Evolutionary conservation across 1,284 basidiomycete genomes (phyloP), one percentile per base, ranked within the genome.

Genomic region (Ceratobasidium theobromae): DNA sequence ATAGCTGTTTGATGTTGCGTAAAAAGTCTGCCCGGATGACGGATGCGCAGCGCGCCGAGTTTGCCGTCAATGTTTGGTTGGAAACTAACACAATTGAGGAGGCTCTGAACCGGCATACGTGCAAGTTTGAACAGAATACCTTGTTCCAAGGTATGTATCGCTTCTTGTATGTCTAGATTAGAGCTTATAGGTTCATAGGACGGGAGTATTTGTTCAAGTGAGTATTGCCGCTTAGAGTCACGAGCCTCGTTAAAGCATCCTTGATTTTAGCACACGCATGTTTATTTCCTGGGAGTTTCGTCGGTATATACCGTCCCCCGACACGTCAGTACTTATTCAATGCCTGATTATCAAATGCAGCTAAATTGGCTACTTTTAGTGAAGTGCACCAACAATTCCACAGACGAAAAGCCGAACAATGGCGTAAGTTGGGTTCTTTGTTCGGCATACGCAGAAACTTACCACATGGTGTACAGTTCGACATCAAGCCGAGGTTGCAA

Each of bases 121-220:
- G 88, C 73, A 78, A 77, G 11, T 79, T 87, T 48, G 88, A 90
- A 74, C 78, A 82, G 66, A 79, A 84, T 2, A 88, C 83, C 70
- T 77, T 90, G 45, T 90, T 82, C 72, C 82, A 86, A 66, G 87
- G 62, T 53, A 40, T 27, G 33, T 28, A 18, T 16, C n/a, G 25
- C 28, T 12, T 35, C 23, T 25, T 14, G 11, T 14, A 1, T 25
- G n/a, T 3, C 21, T n/a, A 27, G 18, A 25, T 18, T 32, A 1
- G 18, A 14, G 38, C 30, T 35, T 32, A 57, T 11, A 14, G 11
- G 49, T 25, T 18, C 30, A n/a, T 27, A 51, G 65, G 85, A 45
- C 79, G 87, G 55, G 89, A 90, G 71, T 86, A 84, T 72, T 77
- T 89, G 40, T 89, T 89, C 79, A 89, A 88, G 88, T 89, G 73